A percentile compares a stretch with the other conserved stretches of the same genome.
phyloP scores from a whole-genome alignment of 176 grass and related monocot genomes.

The Raddia guianensis region DNA sequence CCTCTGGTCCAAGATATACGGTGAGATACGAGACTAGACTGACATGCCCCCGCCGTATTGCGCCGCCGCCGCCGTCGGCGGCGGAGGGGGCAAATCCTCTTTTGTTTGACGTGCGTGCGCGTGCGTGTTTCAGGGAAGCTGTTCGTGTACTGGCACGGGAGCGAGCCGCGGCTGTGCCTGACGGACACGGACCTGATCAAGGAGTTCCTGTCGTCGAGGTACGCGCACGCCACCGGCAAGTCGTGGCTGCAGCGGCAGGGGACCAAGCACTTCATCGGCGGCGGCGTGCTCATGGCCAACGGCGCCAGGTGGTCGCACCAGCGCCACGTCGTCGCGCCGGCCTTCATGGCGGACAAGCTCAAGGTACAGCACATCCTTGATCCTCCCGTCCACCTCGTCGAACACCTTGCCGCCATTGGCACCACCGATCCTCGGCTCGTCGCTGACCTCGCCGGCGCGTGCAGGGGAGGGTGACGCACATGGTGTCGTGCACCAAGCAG shows the following conservation, averaged over 20 bases:
- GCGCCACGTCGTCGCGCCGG: conserved; percentile 87
- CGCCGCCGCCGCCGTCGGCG: not conserved
- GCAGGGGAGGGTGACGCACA: conserved; percentile 73
- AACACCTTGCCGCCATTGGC: not conserved
- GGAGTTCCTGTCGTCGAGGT: conserved; percentile 84
- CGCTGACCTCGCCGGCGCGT: not conserved
- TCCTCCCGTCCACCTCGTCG: not conserved
- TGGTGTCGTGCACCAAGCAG: conserved; percentile 86
- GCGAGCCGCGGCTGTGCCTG: conserved; percentile 87
- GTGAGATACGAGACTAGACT: conserved; percentile 11
- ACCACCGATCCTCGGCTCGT: not conserved
- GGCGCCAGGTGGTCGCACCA: conserved; percentile 84
- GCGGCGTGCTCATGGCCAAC: conserved; percentile 90
- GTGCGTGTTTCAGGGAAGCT: conserved; percentile 59
- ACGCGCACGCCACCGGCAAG: conserved; percentile 68
- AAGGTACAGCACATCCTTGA: conserved; percentile 47
- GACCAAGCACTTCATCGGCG: conserved; percentile 75
- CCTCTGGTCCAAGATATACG: conserved; percentile 70
- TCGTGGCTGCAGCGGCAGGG: conserved; percentile 91
- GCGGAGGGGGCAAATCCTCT: not conserved
- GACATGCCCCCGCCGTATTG: not conserved
- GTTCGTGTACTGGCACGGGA: conserved; percentile 85
- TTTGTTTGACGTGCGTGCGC: not conserved
- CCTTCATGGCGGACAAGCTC: conserved; percentile 94
- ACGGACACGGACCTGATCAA: conserved; percentile 80